Evolutionary conservation across 106 monocot species (phyloP).

Genomic region (Triglochin maritima): DNA sequence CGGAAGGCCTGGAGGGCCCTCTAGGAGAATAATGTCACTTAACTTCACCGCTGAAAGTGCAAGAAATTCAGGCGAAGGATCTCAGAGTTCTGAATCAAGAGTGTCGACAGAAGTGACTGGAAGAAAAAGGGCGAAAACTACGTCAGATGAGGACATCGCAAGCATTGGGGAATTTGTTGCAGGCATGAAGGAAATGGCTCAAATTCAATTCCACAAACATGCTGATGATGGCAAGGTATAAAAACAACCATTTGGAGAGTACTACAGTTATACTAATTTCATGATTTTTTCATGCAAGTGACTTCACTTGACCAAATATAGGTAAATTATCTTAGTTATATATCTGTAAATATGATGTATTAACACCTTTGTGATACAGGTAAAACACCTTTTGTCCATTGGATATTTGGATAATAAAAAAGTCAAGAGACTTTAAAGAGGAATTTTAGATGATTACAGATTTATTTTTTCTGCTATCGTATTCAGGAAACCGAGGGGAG

Average conservation of each 20-base stretch:
- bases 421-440: no score
- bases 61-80: constrained; percentile 21
- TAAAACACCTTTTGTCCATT: no score
- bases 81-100: constrained; percentile 24
- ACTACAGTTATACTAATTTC: not conserved
- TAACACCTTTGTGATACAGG: no score
- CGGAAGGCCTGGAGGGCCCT: constrained; percentile 39
- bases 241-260: not conserved
- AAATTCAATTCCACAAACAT: constrained; percentile 37
- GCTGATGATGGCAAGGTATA: constrained; percentile 30
- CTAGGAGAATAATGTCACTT: constrained; percentile 22
- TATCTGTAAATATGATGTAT: no score
- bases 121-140: constrained; percentile 9
- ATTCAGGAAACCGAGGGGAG: constrained; percentile 20
- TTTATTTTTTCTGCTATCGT: not conserved
- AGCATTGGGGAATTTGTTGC: constrained; percentile 45
- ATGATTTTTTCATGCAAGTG: no score
- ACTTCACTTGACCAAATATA: no score
- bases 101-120: constrained; percentile 9
- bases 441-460: not conserved
- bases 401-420: no score
- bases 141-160: constrained; percentile 32
- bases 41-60: constrained; percentile 35
- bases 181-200: constrained; percentile 60
- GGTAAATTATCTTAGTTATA: no score